phyloP scores from a whole-genome alignment of 805 yeast species.

The Grigorovia transvaalensis region DNA sequence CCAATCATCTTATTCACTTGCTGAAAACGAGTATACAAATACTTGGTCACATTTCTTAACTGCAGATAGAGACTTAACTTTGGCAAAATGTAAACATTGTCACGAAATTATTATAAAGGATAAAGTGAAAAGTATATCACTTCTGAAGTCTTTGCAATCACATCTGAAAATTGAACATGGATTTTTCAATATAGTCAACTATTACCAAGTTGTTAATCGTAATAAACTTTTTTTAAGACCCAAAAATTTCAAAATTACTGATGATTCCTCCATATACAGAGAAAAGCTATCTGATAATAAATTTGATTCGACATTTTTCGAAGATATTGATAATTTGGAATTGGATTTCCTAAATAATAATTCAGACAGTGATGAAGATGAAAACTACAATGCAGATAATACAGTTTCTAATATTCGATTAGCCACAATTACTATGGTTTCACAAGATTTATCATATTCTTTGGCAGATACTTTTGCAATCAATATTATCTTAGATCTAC shows the following conservation, averaged over 20 bases:
- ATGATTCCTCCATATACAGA: not conserved
- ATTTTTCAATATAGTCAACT: not conserved
- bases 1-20: not conserved
- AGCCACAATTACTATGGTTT: slow-evolving; percentile 7
- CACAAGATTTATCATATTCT: slow-evolving; percentile 8
- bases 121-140: not conserved
- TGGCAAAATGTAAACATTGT: slow-evolving; percentile 10
- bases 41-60: slow-evolving; percentile 11
- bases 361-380: not conserved
- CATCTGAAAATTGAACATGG: slow-evolving; percentile 7
- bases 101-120: slow-evolving; percentile 2
- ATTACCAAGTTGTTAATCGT: not conserved
- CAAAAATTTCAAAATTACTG: not conserved
- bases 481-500: no score
- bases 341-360: not conserved
- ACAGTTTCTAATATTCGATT: not conserved
- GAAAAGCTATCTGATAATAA: not conserved
- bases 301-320: not conserved
- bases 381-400: not conserved
- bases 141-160: slow-evolving; percentile 1
- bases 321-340: not conserved
- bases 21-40: not conserved
- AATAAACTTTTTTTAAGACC: not conserved
- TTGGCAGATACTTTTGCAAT: slow-evolving; percentile 2
- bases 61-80: slow-evolving; percentile 1